phyloP scores from a whole-genome alignment of 1,284 basidiomycete genomes.

The Naganishia sp. region DNA sequence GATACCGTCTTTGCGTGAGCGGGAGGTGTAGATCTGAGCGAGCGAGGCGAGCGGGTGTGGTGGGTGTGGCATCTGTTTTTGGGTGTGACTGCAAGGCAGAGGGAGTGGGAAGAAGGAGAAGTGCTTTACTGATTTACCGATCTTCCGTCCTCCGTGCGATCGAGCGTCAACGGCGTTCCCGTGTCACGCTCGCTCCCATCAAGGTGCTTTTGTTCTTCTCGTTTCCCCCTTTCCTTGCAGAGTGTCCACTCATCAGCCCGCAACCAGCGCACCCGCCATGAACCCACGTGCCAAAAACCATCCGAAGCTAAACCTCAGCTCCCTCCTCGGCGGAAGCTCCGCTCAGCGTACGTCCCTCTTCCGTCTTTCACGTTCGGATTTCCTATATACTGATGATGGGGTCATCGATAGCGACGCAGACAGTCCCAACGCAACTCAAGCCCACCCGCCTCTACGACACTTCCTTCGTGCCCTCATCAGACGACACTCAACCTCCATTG shows the following conservation, averaged over 20 bases:
- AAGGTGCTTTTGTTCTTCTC: no score
- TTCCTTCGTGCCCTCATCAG: not conserved
- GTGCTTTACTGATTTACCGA: no score
- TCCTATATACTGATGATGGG: no score
- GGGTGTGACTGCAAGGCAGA: no score
- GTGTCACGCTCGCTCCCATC: no score
- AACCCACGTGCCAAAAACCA: not conserved
- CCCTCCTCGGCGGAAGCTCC: constrained; percentile 1
- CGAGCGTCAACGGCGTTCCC: no score
- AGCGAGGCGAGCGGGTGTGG: constrained; percentile 83
- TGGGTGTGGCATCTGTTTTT: constrained; percentile 57
- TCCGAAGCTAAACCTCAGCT: constrained; percentile 7
- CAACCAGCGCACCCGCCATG: no score
- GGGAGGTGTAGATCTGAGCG: constrained; percentile 73
- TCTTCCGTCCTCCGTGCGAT: not conserved
- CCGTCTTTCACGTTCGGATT: not conserved
- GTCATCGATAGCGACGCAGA: no score
- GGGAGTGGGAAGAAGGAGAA: no score
- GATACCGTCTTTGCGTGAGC: constrained; percentile 79
- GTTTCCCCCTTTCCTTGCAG: no score
- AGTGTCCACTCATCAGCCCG: no score
- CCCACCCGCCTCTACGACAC: constrained; percentile 5
- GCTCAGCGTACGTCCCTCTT: not conserved
- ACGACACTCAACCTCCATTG: not conserved
- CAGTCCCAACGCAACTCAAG: constrained; percentile 7